A percentile compares a stretch with the other conserved stretches of the same genome.
phyloP scores from a whole-genome alignment of 2,329 filamentous ascomycete genomes.

The Plenodomus biglobosus region DNA sequence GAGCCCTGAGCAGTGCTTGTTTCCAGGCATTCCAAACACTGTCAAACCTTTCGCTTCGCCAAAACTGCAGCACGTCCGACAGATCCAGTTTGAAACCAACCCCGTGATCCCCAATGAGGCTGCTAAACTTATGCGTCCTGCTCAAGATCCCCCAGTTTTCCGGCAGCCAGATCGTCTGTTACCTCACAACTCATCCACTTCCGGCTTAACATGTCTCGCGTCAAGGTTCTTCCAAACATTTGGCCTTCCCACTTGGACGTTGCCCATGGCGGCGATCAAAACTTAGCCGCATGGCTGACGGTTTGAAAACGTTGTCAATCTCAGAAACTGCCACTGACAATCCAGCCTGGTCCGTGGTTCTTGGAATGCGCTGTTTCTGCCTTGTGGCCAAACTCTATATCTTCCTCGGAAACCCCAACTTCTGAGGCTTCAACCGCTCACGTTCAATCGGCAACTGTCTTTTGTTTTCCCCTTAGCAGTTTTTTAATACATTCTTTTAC shows the following conservation, averaged over 20 bases:
- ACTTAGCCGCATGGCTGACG: constrained; percentile 39
- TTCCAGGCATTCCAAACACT: constrained; percentile 41
- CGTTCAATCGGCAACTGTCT: constrained; percentile 44
- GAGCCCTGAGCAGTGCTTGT: constrained; percentile 38
- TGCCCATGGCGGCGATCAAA: constrained; percentile 40
- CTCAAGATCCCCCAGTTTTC: constrained; percentile 23
- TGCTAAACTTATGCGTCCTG: constrained; percentile 33
- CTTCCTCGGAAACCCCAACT: constrained; percentile 39
- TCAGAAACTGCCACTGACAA: constrained; percentile 45
- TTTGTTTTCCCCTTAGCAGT: constrained; percentile 44
- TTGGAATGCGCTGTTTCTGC: constrained; percentile 33
- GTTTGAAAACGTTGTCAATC: constrained; percentile 49
- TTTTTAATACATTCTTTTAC: constrained; percentile 52
- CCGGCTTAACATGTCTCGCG: constrained; percentile 42
- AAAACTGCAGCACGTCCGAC: constrained; percentile 42
- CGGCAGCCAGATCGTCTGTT: constrained; percentile 32
- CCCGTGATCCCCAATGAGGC: constrained; percentile 33
- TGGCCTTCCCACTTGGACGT: constrained; percentile 31
- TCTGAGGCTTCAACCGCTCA: constrained; percentile 43
- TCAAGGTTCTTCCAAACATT: constrained; percentile 45
- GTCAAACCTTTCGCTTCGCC: constrained; percentile 44
- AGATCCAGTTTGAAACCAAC: constrained; percentile 45
- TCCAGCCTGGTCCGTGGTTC: constrained; percentile 36
- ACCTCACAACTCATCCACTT: constrained; percentile 32
- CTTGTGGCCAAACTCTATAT: constrained; percentile 39